phyloP scores from a whole-genome alignment of 2,329 filamentous ascomycete species.

The Xylaria sp. region DNA sequence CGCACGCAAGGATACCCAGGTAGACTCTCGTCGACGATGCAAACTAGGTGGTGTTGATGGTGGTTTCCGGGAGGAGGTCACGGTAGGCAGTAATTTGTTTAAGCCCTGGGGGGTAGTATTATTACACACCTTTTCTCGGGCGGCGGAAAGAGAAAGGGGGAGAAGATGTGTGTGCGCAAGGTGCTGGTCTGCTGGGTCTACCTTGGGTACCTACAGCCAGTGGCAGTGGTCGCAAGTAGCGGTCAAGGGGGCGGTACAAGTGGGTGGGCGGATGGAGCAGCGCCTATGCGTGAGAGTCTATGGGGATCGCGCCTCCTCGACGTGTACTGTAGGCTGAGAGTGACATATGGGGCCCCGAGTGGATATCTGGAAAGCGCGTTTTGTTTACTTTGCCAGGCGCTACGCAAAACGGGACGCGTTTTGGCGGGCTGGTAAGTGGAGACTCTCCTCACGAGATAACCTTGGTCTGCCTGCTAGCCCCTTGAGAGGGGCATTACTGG shows the following conservation, averaged over 20 bases:
- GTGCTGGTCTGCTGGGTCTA: constrained; percentile 10
- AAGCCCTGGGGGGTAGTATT: constrained; percentile 29
- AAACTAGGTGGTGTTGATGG: constrained; percentile 21
- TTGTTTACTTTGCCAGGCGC: constrained; percentile 38
- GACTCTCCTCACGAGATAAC: constrained; percentile 16
- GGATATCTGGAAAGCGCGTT: constrained; percentile 37
- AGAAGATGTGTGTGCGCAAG: constrained; percentile 24
- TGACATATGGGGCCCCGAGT: constrained; percentile 30
- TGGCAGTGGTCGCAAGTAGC: constrained; percentile 36
- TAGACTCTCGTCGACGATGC: constrained; percentile 25
- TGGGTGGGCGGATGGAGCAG: constrained; percentile 12
- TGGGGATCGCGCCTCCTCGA: constrained; percentile 29
- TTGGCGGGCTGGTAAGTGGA: constrained; percentile 32
- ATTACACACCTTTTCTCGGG: constrained; percentile 28
- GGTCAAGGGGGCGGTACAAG: constrained; percentile 39
- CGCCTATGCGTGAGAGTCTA: constrained; percentile 9
- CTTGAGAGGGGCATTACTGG: constrained; percentile 8
- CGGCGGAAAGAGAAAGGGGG: constrained; percentile 31
- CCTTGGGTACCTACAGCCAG: constrained; percentile 1
- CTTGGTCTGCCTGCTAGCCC: background rate
- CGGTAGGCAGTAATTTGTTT: constrained; percentile 27
- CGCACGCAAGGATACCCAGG: constrained; percentile 22
- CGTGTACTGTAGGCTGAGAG: constrained; percentile 33
- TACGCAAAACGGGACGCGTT: constrained; percentile 32
- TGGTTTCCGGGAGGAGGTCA: constrained; percentile 22